These are phyloP conservation scores for Crithidia sp. DNA, from an alignment of 208 protist genomes.

Conservation along the genomic window DNA sequence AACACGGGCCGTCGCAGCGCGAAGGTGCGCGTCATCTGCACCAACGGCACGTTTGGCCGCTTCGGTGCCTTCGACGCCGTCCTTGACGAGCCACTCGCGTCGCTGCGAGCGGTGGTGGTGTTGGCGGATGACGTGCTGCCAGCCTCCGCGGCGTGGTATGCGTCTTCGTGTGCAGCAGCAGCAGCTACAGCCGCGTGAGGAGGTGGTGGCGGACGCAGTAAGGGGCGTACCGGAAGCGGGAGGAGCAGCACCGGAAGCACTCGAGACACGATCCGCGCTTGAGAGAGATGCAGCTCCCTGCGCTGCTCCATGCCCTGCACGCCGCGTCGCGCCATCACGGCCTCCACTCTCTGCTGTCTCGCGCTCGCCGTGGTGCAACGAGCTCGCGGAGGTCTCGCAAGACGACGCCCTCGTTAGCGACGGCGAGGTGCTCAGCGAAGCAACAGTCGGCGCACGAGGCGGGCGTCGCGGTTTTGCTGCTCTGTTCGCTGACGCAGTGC, in stretches of 20 bases:
- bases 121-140: neutral
- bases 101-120: neutral
- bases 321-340: too few species aligned
- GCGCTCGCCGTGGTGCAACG: neutral
- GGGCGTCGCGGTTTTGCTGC: neutral
- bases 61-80: neutral
- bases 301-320: too few species aligned
- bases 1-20: constrained; percentile 26
- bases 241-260: neutral
- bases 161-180: neutral
- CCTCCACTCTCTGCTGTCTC: neutral
- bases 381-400: neutral
- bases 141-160: neutral
- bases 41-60: constrained; percentile 1
- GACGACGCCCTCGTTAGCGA: neutral
- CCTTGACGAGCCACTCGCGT: neutral
- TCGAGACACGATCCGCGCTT: neutral
- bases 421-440: neutral
- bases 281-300: too few species aligned
- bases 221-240: neutral
- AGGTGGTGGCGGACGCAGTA: neutral
- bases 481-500: neutral
- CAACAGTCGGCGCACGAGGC: constrained; percentile 2
- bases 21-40: constrained; percentile 25
- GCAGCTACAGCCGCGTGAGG: neutral